Evolutionary conservation across 176 grass and related monocot species (phyloP).

Genomic region (Ampelocalamus luodianensis): DNA sequence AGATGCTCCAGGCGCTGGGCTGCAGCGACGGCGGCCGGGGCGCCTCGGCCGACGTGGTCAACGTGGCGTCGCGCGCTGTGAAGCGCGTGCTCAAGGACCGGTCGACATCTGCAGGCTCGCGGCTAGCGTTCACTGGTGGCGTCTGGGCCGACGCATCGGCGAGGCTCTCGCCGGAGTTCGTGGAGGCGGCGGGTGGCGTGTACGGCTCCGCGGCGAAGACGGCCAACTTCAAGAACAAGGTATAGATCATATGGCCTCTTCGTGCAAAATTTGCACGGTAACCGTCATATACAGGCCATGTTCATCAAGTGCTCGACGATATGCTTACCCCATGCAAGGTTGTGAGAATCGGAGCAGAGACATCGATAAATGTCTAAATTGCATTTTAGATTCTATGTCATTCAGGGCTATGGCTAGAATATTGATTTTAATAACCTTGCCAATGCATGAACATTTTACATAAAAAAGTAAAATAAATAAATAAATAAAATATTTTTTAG

Average conservation of each 20-base stretch:
- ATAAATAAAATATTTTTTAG: no score
- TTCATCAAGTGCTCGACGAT: background rate
- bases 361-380: no score
- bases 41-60: conserved; percentile 42
- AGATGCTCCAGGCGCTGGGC: conserved; percentile 41
- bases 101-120: conserved; percentile 38
- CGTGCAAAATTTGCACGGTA: background rate
- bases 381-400: no score
- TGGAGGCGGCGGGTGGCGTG: background rate
- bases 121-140: conserved; percentile 38
- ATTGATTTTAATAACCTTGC: no score
- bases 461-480: no score
- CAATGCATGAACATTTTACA: no score
- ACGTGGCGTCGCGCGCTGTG: conserved; percentile 45
- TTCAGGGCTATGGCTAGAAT: no score
- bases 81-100: conserved; percentile 57
- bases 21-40: conserved; percentile 41
- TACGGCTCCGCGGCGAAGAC: conserved; percentile 42
- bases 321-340: background rate
- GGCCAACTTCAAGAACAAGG: conserved; percentile 36
- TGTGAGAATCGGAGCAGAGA: no score
- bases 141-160: conserved; percentile 48
- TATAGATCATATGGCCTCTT: background rate
- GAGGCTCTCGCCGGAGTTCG: conserved; percentile 35
- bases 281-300: no score